Conservation (phyloP, 768 basidiomycete species). For the Tylopilus sp. region DNA sequence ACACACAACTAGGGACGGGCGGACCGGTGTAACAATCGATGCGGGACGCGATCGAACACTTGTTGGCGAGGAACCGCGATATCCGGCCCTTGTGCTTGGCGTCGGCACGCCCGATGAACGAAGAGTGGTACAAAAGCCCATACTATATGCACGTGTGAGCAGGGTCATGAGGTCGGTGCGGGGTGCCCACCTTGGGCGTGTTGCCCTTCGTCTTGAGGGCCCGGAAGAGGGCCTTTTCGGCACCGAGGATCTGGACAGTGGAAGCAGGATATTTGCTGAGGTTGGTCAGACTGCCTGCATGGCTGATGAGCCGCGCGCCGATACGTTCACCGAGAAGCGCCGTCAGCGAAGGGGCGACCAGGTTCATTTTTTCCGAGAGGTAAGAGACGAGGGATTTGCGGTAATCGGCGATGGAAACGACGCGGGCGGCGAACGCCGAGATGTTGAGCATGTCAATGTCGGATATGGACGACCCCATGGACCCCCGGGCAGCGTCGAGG, state of each 20-base stretch:
- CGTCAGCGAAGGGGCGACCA: conserved; percentile 90
- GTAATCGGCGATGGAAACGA: conserved; percentile 91
- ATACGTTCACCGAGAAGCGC: conserved; percentile 90
- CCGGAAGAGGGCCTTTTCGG: conserved; percentile 96
- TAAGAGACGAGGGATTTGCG: conserved; percentile 86
- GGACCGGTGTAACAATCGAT: conserved; percentile 92
- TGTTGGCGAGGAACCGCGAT: conserved; percentile 98
- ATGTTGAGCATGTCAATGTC: conserved; percentile 97
- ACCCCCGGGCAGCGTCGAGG: conserved; percentile 89
- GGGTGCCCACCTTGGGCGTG: conserved; percentile 75
- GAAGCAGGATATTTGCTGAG: conserved; percentile 97
- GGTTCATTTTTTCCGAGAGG: conserved; percentile 95
- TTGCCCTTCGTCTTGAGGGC: conserved; percentile 99
- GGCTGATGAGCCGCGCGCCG: conserved; percentile 88
- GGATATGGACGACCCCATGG: conserved; percentile 89
- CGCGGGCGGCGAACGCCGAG: conserved; percentile 82
- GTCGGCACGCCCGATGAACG: conserved; percentile 94
- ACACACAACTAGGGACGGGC: conserved; percentile 10
- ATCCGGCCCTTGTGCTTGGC: conserved; percentile 96
- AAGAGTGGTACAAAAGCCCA: conserved; percentile 94
- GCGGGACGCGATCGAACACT: conserved; percentile 93
- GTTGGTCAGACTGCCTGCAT: conserved; percentile 95
- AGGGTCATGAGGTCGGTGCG: not conserved
- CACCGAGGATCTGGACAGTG: conserved; percentile 96
- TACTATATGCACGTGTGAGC: conserved; percentile 52